phyloP scores from a whole-genome alignment of 1,284 basidiomycete genomes.

The Moniliophthora roreri region DNA sequence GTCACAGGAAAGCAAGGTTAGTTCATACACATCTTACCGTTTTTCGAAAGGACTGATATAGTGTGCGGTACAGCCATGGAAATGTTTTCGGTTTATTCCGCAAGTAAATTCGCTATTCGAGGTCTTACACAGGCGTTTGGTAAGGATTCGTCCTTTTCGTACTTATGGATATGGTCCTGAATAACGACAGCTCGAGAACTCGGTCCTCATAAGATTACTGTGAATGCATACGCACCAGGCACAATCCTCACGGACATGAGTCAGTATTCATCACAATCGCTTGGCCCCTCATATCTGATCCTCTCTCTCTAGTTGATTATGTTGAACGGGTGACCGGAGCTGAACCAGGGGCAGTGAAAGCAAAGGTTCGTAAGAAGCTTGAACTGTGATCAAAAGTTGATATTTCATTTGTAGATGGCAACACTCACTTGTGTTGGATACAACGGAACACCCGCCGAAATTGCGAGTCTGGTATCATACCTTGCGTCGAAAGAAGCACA shows the following conservation, averaged over 20 bases:
- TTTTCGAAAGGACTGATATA: not conserved
- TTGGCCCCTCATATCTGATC: too few relatives aligned
- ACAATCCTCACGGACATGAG: not conserved
- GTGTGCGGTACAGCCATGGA: not conserved
- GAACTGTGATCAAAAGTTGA: not conserved
- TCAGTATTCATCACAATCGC: not conserved
- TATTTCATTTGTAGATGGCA: not conserved
- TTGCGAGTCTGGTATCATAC: slow-evolving; percentile 23
- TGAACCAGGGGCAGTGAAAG: too few relatives aligned
- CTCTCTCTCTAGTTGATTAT: too few relatives aligned
- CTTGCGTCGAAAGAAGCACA: slow-evolving; percentile 21
- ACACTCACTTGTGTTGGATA: not conserved
- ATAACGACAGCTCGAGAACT: slow-evolving; percentile 10
- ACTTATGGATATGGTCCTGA: not conserved
- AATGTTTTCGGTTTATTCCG: not conserved
- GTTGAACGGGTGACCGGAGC: too few relatives aligned
- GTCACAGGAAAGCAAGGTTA: slow-evolving; percentile 29
- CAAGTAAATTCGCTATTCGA: slow-evolving; percentile 2
- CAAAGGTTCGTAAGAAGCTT: too few relatives aligned
- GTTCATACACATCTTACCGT: not conserved
- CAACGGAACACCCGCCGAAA: slow-evolving; percentile 21
- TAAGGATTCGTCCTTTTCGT: not conserved
- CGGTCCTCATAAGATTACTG: slow-evolving; percentile 8
- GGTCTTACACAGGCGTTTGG: slow-evolving; percentile 6
- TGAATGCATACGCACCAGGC: slow-evolving; percentile 14